Evolutionary conservation across 176 grass and related monocot species (phyloP).

Genomic region (Raddia guianensis): DNA sequence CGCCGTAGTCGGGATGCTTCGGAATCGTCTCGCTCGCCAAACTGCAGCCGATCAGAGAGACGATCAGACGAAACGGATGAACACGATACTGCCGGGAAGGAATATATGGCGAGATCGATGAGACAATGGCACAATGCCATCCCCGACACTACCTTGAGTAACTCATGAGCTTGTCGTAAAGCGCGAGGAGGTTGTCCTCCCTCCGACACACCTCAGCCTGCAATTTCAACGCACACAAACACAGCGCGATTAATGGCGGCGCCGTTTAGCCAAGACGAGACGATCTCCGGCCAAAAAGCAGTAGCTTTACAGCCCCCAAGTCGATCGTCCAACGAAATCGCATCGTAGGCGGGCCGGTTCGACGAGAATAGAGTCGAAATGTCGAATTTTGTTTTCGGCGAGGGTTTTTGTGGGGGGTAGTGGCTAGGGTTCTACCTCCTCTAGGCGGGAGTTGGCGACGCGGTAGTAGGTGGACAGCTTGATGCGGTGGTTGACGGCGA

Average conservation of each 20-base stretch:
- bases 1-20: slow-evolving; percentile 58
- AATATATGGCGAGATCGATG: background rate
- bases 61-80: slow-evolving; percentile 6
- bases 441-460: background rate
- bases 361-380: background rate
- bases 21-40: slow-evolving; percentile 74
- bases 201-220: background rate
- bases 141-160: background rate
- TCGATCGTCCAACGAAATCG: too few relatives aligned
- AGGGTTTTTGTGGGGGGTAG: background rate
- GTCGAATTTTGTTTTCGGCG: background rate
- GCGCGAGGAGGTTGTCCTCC: background rate
- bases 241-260: background rate
- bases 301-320: background rate
- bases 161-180: background rate
- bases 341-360: too few relatives aligned
- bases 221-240: background rate
- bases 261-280: background rate
- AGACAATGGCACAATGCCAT: background rate
- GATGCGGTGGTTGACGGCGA: slow-evolving; percentile 10
- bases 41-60: slow-evolving; percentile 35
- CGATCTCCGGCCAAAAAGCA: too few relatives aligned
- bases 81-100: too few relatives aligned
- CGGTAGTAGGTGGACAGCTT: background rate
- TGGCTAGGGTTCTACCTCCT: background rate